Evolutionary conservation across 306 rosid genomes (phyloP), one percentile per base, ranked within the genome.

Genomic region (Prunus davidiana): DNA sequence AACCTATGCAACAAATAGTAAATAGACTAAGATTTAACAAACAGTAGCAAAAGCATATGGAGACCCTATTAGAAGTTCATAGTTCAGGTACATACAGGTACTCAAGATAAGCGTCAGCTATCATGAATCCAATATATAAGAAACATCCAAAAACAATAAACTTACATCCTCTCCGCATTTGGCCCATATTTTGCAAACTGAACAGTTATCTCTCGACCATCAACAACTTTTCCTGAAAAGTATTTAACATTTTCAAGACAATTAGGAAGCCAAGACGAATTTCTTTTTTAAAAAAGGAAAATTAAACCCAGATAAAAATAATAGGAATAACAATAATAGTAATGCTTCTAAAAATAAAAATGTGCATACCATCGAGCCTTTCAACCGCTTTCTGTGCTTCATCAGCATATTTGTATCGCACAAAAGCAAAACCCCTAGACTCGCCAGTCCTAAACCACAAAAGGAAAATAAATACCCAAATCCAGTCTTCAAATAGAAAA

Each of bases 111-210:
- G 6, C 20, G 13, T 65, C 45, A 9, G 45, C 13, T 12, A 46
- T 5, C 9, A 32, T 20, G 25, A 69, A 41, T 25, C 19, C 30
- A 24, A 67, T 1, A 34, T 7, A 16, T 18, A 12, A 69, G 28
- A 70, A 58, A 11, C 28, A 58, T 16, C 22, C 41, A 24, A 14
- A 30, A 45, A 13, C 10, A 27, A 27, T 16, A 22, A 77, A 87
- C 98, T 88, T 86, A 93, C 97, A 93, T 91, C 78, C 80, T 89
- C 87, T 91, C 96, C 1, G 98, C 98, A 87, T 93, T 91, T 41
- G 98, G 98, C 47, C 98, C 98, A 67, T 93, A 93, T 69, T 93
- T 89, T 10, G 98, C 97, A 87, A 93, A 93, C 82, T 93, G 98
- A 62, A 93, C 98, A 12, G 96, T 85, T 78, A 93, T 93, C 84